Base-by-base conservation (phyloP, 1,284 basidiomycete species). In the Tranzscheliella williamsii region DNA sequence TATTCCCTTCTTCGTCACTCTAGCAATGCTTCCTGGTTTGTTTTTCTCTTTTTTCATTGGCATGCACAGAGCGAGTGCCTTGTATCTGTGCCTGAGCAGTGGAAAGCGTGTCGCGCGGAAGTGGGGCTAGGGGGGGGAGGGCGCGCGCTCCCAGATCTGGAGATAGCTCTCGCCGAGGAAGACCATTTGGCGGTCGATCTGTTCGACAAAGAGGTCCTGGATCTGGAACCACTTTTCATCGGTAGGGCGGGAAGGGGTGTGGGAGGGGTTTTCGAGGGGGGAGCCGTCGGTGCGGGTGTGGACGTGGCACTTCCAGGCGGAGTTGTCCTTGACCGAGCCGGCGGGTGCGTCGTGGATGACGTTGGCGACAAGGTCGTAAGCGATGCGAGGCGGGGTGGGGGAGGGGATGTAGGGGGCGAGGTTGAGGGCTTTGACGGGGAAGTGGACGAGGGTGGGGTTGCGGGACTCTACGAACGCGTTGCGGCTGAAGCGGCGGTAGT, bases 391-490 rank as follows among this genome's bases (percentile, higher is more conserved):
- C 80, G 84, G 65, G 78, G 82, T 40, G 3, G 31, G 33, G 13
- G 40, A 26, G 5, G 44, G 47, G 5, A 26, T 30, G 23, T 51
- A 42, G 31, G 42, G 50, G 4, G 58, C 42, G 15, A 69, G 40
- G 27, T 61, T 46, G 17, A 98, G 83, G 1, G 92, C 92, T 48
- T 90, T 85, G 34, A 96, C 83, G 11, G 92, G 92, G 75, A 96
- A 98, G 75, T 95, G 97, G 68, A 99, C 90, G 54, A 98, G 93
- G 2, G 95, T 99, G 3, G 93, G 93, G 75, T 99, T 98, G 79
- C 96, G 94, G 79, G 98, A 94, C 79, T 97, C 94, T 16, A 96
- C 91, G 73, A 99, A 97, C 42, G 85, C 85, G 79, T 98, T 99
- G 78, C 91, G 95, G n/a, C 91, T 95, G 80, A 98, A 99, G 24